A percentile compares a stretch with the other conserved stretches of the same genome.
These are phyloP conservation scores for Lentinula novae-zelandiae DNA, from an alignment of 1,284 basidiomycete species.

Conservation along the genomic window DNA sequence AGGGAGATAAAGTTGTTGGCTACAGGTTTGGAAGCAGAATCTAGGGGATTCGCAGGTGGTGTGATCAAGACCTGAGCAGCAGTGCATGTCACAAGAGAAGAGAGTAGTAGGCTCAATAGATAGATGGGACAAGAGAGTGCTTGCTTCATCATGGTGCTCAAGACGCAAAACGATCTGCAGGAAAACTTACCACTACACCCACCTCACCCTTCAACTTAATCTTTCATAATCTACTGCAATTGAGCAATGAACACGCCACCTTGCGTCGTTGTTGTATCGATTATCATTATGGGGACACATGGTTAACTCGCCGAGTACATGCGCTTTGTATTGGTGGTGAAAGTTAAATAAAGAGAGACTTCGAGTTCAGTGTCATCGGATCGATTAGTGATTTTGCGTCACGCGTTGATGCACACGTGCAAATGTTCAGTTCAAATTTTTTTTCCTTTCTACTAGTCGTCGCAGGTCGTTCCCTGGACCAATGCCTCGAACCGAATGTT, in stretches of 20 bases:
- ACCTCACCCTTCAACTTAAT: not conserved
- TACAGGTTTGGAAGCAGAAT: slow-evolving; percentile 7
- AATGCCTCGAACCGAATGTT: no score
- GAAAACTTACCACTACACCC: no score
- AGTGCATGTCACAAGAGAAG: not conserved
- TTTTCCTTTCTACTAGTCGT: no score
- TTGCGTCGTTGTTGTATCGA: slow-evolving; percentile 3
- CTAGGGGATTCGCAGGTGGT: not conserved
- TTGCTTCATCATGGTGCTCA: not conserved
- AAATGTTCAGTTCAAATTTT: no score
- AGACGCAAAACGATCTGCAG: not conserved
- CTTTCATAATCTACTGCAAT: not conserved
- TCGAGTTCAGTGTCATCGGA: no score
- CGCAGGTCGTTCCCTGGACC: no score
- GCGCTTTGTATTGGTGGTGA: not conserved
- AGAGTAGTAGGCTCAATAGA: not conserved
- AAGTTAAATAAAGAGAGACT: no score
- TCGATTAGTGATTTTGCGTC: no score
- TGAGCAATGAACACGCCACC: not conserved
- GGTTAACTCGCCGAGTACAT: not conserved
- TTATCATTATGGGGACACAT: not conserved
- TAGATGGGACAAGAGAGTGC: not conserved
- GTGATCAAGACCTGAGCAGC: not conserved
- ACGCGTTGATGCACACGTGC: no score
- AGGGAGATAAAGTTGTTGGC: slow-evolving; percentile 11